phyloP scores from a whole-genome alignment of 2,329 filamentous ascomycete genomes.

The Epichloe brachyelytri region DNA sequence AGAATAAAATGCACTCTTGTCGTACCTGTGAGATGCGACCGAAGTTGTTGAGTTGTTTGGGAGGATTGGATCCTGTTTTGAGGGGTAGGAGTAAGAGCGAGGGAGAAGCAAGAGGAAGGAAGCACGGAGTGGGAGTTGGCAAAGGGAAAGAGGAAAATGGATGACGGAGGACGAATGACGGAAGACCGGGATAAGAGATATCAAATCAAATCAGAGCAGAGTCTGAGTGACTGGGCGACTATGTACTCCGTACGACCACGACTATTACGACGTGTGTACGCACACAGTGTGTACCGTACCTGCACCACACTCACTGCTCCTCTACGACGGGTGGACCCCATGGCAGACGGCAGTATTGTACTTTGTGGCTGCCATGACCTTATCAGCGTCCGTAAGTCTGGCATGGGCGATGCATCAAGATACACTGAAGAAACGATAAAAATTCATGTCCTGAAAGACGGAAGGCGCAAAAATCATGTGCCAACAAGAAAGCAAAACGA shows the following conservation, averaged over 20 bases:
- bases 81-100: conserved; percentile 1
- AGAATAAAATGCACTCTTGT: conserved; percentile 2
- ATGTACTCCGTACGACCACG: too few relatives aligned
- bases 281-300: too few relatives aligned
- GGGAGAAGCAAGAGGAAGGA: conserved; percentile 4
- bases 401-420: too few relatives aligned
- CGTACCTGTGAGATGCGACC: conserved; percentile 1
- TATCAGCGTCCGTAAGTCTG: neutral
- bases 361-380: neutral
- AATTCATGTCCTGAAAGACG: too few relatives aligned
- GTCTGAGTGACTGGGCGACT: too few relatives aligned
- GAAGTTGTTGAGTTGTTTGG: neutral
- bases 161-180: conserved; percentile 5
- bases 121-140: neutral
- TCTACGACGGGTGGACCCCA: too few relatives aligned
- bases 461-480: too few relatives aligned
- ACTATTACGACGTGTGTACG: too few relatives aligned
- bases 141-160: conserved; percentile 1
- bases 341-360: neutral
- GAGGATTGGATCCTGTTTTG: neutral
- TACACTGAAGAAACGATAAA: too few relatives aligned
- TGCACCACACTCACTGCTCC: neutral
- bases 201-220: neutral
- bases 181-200: neutral
- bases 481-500: neutral